A percentile compares a stretch with the other conserved stretches of the same genome.
Conservation (phyloP, 768 basidiomycete genomes). For the Agaricus blazei region DNA sequence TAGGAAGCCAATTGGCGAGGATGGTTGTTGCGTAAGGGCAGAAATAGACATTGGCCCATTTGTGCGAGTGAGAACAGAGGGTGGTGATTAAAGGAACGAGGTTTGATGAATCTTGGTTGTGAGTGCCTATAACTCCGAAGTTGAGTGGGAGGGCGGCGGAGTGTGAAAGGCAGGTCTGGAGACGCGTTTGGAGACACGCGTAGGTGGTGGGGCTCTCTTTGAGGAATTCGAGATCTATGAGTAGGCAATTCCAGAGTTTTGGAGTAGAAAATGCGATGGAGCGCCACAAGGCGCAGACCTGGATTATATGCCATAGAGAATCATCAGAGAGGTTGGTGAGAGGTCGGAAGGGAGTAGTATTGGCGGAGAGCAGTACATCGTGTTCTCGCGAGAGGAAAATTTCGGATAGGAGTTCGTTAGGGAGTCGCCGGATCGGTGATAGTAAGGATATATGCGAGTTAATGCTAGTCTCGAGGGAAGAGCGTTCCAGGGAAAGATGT, state of each 20-base stretch:
- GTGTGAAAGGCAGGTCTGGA: not conserved
- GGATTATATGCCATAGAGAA: constrained; percentile 4
- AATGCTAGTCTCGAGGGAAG: not conserved
- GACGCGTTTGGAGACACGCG: constrained; percentile 4
- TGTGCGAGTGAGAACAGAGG: not conserved
- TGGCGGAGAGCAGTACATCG: not conserved
- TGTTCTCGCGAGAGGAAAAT: not conserved
- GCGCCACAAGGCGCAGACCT: constrained; percentile 13
- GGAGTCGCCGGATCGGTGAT: not conserved
- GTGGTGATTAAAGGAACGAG: constrained; percentile 1
- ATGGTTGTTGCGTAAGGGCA: constrained; percentile 7
- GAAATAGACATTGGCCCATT: constrained; percentile 6
- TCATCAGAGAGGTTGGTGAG: constrained; percentile 3
- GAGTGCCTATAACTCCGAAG: constrained; percentile 5
- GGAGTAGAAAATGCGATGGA: constrained; percentile 8
- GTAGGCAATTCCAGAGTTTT: constrained; percentile 9
- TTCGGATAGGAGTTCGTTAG: constrained; percentile 6
- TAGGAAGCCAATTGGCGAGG: not conserved
- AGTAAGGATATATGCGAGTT: not conserved
- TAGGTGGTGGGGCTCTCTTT: constrained; percentile 1
- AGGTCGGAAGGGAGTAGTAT: not conserved
- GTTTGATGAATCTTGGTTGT: constrained; percentile 1
- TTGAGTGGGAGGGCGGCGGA: constrained; percentile 5
- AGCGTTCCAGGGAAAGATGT: not conserved
- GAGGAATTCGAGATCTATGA: constrained; percentile 6